A percentile compares a stretch with the other conserved stretches of the same genome.
phyloP scores from a whole-genome alignment of 2,329 filamentous ascomycete genomes.

The Cordyceps tenuipes region DNA sequence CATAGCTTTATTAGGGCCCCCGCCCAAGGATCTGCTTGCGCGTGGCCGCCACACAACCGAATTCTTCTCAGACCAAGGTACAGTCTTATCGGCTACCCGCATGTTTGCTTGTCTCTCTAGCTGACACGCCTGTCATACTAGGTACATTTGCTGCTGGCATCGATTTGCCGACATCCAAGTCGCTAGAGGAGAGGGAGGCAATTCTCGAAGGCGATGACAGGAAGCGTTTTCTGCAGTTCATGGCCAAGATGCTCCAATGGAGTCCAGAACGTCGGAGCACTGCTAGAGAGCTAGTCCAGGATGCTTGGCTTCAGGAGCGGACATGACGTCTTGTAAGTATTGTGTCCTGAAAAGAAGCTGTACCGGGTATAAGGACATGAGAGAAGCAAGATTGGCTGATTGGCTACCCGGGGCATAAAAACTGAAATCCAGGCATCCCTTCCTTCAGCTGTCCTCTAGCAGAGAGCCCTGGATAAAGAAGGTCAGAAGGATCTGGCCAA shows the following conservation, averaged over 20 bases:
- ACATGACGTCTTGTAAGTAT: not conserved
- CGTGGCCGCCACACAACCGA: not conserved
- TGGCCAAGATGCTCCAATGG: constrained; percentile 1
- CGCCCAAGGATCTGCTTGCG: not conserved
- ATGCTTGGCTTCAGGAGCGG: not conserved
- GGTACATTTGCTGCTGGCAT: not conserved
- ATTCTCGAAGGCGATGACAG: not conserved
- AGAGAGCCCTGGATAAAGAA: too few species aligned
- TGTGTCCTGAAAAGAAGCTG: too few species aligned
- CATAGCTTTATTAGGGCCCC: not conserved
- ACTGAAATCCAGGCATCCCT: too few species aligned
- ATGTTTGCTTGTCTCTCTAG: not conserved
- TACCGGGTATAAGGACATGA: too few species aligned
- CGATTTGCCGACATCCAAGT: not conserved
- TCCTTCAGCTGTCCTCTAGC: too few species aligned
- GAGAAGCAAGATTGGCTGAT: too few species aligned
- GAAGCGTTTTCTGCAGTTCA: not conserved
- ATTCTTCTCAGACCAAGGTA: not conserved
- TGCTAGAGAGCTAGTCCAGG: not conserved
- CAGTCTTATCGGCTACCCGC: not conserved
- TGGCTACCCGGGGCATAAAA: too few species aligned
- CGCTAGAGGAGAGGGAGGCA: not conserved
- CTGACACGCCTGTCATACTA: not conserved
- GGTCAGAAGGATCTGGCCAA: too few species aligned
- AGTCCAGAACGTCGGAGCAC: not conserved